phyloP scores from a whole-genome alignment of 2,329 filamentous ascomycete species.

The Aspergillus sp. region DNA sequence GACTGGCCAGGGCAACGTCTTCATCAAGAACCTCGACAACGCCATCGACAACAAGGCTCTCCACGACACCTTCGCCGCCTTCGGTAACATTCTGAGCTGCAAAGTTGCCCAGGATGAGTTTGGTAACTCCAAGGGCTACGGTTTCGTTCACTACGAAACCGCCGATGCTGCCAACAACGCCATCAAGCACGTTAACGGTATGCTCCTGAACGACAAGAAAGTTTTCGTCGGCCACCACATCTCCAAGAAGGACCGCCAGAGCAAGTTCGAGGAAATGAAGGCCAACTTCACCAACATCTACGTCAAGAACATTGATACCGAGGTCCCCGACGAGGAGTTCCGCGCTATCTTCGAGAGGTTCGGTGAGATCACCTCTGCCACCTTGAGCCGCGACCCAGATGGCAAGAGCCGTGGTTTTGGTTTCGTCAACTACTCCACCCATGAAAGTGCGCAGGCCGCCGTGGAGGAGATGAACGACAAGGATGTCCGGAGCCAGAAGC shows the following conservation, averaged over 20 bases:
- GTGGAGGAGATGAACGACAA: conserved; percentile 88
- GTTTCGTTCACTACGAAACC: conserved; percentile 99
- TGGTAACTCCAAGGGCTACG: conserved; percentile 95
- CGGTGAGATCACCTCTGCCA: conserved; percentile 91
- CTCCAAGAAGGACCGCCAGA: conserved; percentile 99
- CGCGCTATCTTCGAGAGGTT: conserved; percentile 84
- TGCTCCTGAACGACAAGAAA: conserved; percentile 99
- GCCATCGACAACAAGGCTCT: conserved; percentile 99
- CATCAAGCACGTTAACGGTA: conserved; percentile 99
- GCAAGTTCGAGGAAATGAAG: conserved; percentile 99
- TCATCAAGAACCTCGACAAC: conserved; percentile 99
- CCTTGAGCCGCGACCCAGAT: conserved; percentile 78
- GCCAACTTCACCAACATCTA: conserved; percentile 99
- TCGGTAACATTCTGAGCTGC: conserved; percentile 98
- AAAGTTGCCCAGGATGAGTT: conserved; percentile 98
- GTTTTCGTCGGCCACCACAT: conserved; percentile 99
- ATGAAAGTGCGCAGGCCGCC: conserved; percentile 75
- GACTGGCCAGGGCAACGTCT: conserved; percentile 98
- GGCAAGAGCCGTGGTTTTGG: conserved; percentile 93
- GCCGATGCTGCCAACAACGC: conserved; percentile 93
- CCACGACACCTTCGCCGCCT: conserved; percentile 97
- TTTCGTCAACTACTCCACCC: conserved; percentile 90
- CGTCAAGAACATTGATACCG: conserved; percentile 89
- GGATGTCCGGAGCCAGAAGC: conserved; percentile 87
- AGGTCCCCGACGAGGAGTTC: conserved; percentile 90